Evolutionary conservation across 108 stramenopile species (phyloP), one percentile per base, ranked within the genome.

Genomic region (Cylindrotheca fusiformis): DNA sequence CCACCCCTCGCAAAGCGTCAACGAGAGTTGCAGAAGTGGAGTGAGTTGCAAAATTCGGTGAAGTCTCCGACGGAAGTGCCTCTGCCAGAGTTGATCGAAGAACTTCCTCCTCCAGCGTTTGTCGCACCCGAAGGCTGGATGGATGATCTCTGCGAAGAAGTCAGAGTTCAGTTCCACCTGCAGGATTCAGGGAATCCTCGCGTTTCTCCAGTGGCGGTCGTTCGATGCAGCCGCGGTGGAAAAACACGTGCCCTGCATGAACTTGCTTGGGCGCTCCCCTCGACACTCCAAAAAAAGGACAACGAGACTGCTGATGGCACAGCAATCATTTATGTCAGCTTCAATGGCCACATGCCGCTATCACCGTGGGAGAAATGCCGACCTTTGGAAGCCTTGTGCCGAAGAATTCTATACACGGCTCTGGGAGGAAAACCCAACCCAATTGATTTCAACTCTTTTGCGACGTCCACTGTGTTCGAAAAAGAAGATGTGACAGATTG

Each of bases 191-290:
- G n/a, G n/a, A n/a, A n/a, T n/a, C n/a, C n/a, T n/a, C n/a, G n/a
- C n/a, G n/a, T n/a, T n/a, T n/a, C n/a, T n/a, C 51, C 51, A 8
- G 6, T 52, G 10, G 51, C 51, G 6, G 18, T 52, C 19, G 6
- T 20, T 19, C 51, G 51, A 19, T 52, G 51, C 51, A 52, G 51
- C 21, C 51, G 51, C 6, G 51, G 51, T 8, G 51, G 51, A 20
- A 52, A 52, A 20, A 52, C 51, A 12, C 17, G 51, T 8, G 6
- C 51, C 19, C 6, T 52, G 51, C 19, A 20, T 19, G 51, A 52
- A 20, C 10, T 52, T 52, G 51, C 51, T 12, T n/a, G n/a, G n/a
- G n/a, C n/a, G n/a, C n/a, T n/a, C n/a, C n/a, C n/a, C n/a, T n/a
- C n/a, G n/a, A n/a, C n/a, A n/a, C n/a, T n/a, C n/a, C n/a, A n/a